phyloP scores from a whole-genome alignment of 2,329 filamentous ascomycete genomes.

The Alternaria incomplexa region DNA sequence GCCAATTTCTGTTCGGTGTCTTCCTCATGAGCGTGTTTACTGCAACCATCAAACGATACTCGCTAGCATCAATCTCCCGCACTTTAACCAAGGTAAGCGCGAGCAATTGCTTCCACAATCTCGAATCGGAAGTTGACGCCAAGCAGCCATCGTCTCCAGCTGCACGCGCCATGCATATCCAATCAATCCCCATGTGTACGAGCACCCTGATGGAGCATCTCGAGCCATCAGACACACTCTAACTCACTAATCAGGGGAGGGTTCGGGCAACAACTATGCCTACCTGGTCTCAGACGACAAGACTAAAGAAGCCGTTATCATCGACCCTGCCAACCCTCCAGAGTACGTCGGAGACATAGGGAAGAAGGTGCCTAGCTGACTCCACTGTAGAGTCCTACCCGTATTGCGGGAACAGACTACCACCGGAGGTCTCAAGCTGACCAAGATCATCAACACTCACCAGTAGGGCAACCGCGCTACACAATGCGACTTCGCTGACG shows the following conservation, averaged over 20 bases:
- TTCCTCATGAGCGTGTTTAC: conserved; percentile 45
- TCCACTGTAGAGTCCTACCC: conserved; percentile 60
- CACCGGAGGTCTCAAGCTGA: conserved; percentile 78
- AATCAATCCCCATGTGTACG: conserved; percentile 87
- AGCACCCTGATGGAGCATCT: conserved; percentile 24
- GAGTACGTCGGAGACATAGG: conserved; percentile 63
- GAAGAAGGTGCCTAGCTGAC: background rate
- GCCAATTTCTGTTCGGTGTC: conserved; percentile 44
- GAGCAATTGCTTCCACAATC: background rate
- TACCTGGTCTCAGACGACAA: conserved; percentile 65
- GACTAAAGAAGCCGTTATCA: conserved; percentile 63
- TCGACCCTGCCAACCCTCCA: conserved; percentile 79
- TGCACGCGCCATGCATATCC: conserved; percentile 76
- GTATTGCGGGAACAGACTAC: conserved; percentile 75
- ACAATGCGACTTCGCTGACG: conserved; percentile 5
- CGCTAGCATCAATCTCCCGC: conserved; percentile 24
- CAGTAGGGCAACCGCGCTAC: conserved; percentile 67
- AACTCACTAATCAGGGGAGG: conserved; percentile 66
- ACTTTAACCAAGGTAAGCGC: conserved; percentile 18
- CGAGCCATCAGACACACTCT: background rate
- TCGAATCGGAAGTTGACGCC: conserved; percentile 22
- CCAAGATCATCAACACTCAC: conserved; percentile 93
- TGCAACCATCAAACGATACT: conserved; percentile 32
- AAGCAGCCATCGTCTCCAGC: conserved; percentile 29
- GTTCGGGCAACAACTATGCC: conserved; percentile 81